Evolutionary conservation across 164 flowering plant species (phyloP).

Genomic region (Macadamia tetraphylla): DNA sequence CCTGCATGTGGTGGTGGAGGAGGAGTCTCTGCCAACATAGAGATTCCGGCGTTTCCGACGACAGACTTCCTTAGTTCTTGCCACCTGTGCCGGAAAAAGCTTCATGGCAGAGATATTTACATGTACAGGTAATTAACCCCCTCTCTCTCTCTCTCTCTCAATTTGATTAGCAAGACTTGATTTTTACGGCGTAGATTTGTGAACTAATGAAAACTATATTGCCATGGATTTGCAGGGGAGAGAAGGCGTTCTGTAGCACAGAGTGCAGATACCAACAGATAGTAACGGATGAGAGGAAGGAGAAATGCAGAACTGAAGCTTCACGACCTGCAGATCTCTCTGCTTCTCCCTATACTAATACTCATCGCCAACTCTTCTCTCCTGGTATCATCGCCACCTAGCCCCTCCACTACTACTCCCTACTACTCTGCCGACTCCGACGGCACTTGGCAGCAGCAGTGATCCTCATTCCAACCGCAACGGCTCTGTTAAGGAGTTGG

Average conservation of each 20-base stretch:
- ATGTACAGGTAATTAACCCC: slow-evolving; percentile 61
- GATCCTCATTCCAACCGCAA: no score
- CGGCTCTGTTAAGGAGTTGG: no score
- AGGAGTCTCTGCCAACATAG: neutral
- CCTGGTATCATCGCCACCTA: slow-evolving; percentile 57
- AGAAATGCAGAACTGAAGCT: slow-evolving; percentile 54
- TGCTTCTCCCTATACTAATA: slow-evolving; percentile 31
- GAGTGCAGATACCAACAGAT: slow-evolving; percentile 73
- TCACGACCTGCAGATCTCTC: slow-evolving; percentile 39
- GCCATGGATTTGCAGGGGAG: slow-evolving; percentile 49
- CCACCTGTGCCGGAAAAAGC: slow-evolving; percentile 48
- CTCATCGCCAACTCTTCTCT: slow-evolving; percentile 32
- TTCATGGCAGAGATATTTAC: slow-evolving; percentile 70
- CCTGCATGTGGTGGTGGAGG: neutral
- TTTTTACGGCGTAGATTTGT: no score
- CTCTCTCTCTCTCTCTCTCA: neutral
- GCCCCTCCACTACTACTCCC: no score
- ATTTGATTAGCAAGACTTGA: neutral
- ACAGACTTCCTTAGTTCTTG: slow-evolving; percentile 59
- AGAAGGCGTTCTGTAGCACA: slow-evolving; percentile 74
- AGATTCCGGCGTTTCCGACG: slow-evolving; percentile 17
- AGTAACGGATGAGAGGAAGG: slow-evolving; percentile 55
- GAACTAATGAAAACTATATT: neutral
- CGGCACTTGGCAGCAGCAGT: no score
- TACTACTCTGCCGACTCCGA: no score